Evolutionary conservation across 1,284 basidiomycete species (phyloP), one percentile per base, ranked within the genome.

Genomic region (Lignosus rhinocerotis): DNA sequence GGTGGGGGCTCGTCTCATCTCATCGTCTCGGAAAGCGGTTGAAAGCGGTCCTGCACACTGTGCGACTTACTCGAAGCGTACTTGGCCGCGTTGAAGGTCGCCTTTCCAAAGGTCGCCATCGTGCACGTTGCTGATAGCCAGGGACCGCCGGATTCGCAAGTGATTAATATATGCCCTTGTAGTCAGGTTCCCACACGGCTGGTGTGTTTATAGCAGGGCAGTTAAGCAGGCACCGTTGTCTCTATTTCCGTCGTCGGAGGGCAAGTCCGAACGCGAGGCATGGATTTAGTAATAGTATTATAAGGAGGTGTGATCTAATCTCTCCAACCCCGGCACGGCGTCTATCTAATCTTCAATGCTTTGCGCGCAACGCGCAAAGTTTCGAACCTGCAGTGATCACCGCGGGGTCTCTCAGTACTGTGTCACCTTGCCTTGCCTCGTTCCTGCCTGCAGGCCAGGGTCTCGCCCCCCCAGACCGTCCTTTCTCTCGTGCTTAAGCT

Each of bases 61-160:
- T 25, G 25, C 25, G 25, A 25, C 64, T 58, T 42, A 69, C 66
- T 61, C 14, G 83, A 76, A 2, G 88, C 83, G 64, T 90, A 91
- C n/a, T 76, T 71, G n/a, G 80, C 70, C 1, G 85, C 78, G 66
- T 87, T 80, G 73, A 88, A 91, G 0, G 81, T 79, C 0, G 78
- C 70, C 64, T 86, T 87, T 11, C 82, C 80, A 63, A 88, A 91
- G 0, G 86, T 87, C 14, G 88, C 78, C 89, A 91, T 91, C n/a
- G 39, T 49, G 17, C 25, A 25, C 25, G 25, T 11, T n/a, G 30
- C 42, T 30, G 25, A 11, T 39, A 31, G 36, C 2, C 32, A 12
- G 19, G 10, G 7, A 8, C 6, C 21, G 8, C 6, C 21, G 8
- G 12, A 5, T 32, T 19, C 31, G 51, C 21, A 6, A 11, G 17